Base-by-base conservation (phyloP, 805 yeast genomes). In the Starmerella cellae region DNA sequence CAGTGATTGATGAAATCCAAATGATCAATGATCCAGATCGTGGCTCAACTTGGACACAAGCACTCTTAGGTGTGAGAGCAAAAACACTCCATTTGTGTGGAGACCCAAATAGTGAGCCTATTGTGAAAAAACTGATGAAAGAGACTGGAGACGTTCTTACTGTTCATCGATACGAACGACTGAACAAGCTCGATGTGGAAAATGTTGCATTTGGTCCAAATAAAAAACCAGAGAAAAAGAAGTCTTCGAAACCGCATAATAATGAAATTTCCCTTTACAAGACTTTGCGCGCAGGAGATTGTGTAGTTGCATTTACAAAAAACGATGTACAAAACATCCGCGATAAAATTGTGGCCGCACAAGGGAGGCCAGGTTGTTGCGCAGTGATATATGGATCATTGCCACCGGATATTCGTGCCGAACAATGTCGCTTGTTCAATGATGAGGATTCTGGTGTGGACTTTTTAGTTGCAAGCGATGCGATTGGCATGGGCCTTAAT, bases 401-500 rank as follows among this genome's bases (percentile, higher is more conserved):
- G 35, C 99, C 99, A 0, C 94, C 97, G 1, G 97, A 91, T 57
- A 83, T 88, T 0, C 71, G 99, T 51, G 74, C 84, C 2, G 74
- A 75, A 50, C 95, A 91, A 56, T 94, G 96, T 0, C 59, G 65
- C 23, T 66, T 72, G 37, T 91, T 91, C 60, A 91, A 91, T 56
- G 61, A 60, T 36, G 61, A 64, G 1, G 63, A 57, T n/a, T 88
- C 94, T 2, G 70, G 71, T 28, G 79, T 75, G 48, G 91, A 87
- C 54, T 70, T 82, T n/a, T 65, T 91, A 30, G 82, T 91, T 5
- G 97, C 98, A 1, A 82, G 95, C 2, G 97, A 91, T 64, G 98
- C 98, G 0, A 77, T 91, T 48, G 98, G 98, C 2, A 88, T 91
- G 96, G 98, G 98, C 0, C 67, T 91, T 41, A 91, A 91, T 56